These are phyloP conservation scores for Penicillium arizonense DNA, from an alignment of 495 filamentous ascomycete species.

Conservation along the genomic window DNA sequence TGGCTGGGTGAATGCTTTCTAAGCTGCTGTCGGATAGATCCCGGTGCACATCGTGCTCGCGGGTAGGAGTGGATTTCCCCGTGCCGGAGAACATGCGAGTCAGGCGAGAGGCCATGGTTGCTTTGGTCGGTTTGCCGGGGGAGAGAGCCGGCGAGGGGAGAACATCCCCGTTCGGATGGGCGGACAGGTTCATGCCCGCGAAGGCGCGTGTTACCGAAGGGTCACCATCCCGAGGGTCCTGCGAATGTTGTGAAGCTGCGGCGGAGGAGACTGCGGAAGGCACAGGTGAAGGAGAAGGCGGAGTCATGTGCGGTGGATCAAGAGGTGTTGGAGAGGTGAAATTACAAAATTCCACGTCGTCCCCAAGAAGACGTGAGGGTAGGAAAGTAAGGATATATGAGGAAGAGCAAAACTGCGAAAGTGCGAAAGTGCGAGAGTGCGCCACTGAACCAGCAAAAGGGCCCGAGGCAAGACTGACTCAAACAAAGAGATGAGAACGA, in stretches of 20 bases:
- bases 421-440: neutral
- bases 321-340: constrained; percentile 5
- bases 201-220: constrained; percentile 45
- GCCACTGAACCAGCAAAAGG: too few relatives aligned
- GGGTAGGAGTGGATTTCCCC: constrained; percentile 30
- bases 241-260: constrained; percentile 40
- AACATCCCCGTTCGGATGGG: constrained; percentile 32
- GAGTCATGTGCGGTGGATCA: constrained; percentile 47
- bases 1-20: constrained; percentile 31
- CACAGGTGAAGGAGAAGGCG: constrained; percentile 42
- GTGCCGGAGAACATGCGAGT: constrained; percentile 59
- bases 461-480: constrained; percentile 33
- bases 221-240: constrained; percentile 43
- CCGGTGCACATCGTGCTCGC: constrained; percentile 31
- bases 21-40: constrained; percentile 45
- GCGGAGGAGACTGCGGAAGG: constrained; percentile 47
- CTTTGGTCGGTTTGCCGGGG: constrained; percentile 40
- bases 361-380: constrained; percentile 11
- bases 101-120: constrained; percentile 56
- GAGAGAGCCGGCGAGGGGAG: constrained; percentile 27
- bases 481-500: constrained; percentile 34
- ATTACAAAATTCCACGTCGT: constrained; percentile 11
- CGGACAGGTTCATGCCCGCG: constrained; percentile 47
- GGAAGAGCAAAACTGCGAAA: constrained; percentile 8
- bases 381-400: too few relatives aligned